Percentiles rank a stretch among this genome's conserved stretches.
phyloP scores from a whole-genome alignment of 1,284 basidiomycete genomes.

The Pisolithus thermaeus region DNA sequence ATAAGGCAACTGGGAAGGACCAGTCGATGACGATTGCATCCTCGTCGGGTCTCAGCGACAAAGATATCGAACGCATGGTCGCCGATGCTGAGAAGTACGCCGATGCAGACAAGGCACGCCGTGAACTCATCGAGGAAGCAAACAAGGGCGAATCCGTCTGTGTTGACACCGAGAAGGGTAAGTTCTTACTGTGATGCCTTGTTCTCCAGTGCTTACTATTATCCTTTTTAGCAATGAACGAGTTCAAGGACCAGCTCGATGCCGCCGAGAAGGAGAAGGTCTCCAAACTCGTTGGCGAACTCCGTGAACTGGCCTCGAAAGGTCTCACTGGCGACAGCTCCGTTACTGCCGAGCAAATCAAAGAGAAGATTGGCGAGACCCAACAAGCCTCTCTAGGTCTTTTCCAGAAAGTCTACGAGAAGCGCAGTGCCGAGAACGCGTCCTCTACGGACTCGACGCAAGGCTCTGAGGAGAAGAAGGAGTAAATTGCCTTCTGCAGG shows the following conservation, averaged over 20 bases:
- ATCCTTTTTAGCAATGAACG: constrained; percentile 68
- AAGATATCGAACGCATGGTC: constrained; percentile 98
- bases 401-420: constrained; percentile 99
- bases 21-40: constrained; percentile 99
- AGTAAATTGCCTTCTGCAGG: constrained; percentile 35
- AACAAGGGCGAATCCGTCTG: constrained; percentile 97
- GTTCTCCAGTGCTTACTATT: constrained; percentile 2
- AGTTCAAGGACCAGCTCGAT: constrained; percentile 97
- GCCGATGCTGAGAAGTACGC: constrained; percentile 91
- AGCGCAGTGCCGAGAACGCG: constrained; percentile 69
- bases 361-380: constrained; percentile 92
- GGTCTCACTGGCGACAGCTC: constrained; percentile 83
- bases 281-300: constrained; percentile 77
- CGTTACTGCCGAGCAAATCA: constrained; percentile 83
- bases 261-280: constrained; percentile 89
- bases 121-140: constrained; percentile 89
- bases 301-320: constrained; percentile 87
- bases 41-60: constrained; percentile 92
- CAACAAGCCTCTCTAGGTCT: constrained; percentile 94
- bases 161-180: constrained; percentile 92
- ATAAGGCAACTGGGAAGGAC: constrained; percentile 97
- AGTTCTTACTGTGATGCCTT: constrained; percentile 13
- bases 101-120: constrained; percentile 86
- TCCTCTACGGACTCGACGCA: constrained; percentile 28
- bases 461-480: constrained; percentile 59